phyloP scores from a whole-genome alignment of 164 flowering plant genomes.

The Amborella trichopoda region DNA sequence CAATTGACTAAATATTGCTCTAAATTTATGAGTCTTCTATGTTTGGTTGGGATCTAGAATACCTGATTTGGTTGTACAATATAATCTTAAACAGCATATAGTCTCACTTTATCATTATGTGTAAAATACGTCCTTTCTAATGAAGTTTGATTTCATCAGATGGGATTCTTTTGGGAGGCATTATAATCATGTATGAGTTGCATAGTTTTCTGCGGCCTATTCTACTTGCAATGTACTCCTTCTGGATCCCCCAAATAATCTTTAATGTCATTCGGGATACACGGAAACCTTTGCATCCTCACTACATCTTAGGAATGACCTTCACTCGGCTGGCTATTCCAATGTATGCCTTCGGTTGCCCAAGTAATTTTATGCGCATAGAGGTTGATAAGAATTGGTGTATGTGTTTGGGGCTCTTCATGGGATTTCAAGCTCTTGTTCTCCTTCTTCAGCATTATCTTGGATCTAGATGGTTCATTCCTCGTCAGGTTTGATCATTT shows the following conservation, averaged over 20 bases:
- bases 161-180: constrained; percentile 97
- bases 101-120: too few species aligned
- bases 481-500: constrained; percentile 88
- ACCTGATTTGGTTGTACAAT: too few species aligned
- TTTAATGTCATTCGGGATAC: constrained; percentile 79
- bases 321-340: constrained; percentile 85
- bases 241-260: constrained; percentile 94
- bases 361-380: constrained; percentile 92
- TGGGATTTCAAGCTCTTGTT: constrained; percentile 68
- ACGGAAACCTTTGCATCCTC: constrained; percentile 91
- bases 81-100: too few species aligned
- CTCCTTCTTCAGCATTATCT: constrained; percentile 94
- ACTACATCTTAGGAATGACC: constrained; percentile 85
- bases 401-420: constrained; percentile 45
- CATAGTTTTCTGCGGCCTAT: constrained; percentile 64
- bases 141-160: too few species aligned
- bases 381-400: constrained; percentile 82
- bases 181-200: constrained; percentile 85
- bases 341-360: constrained; percentile 87
- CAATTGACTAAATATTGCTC: too few species aligned
- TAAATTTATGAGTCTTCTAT: too few species aligned
- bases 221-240: constrained; percentile 81
- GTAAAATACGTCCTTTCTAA: too few species aligned
- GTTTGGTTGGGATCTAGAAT: too few species aligned
- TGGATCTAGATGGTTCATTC: constrained; percentile 95